Conservation (phyloP, 2,329 filamentous ascomycete species). For the Phoma sp. region DNA sequence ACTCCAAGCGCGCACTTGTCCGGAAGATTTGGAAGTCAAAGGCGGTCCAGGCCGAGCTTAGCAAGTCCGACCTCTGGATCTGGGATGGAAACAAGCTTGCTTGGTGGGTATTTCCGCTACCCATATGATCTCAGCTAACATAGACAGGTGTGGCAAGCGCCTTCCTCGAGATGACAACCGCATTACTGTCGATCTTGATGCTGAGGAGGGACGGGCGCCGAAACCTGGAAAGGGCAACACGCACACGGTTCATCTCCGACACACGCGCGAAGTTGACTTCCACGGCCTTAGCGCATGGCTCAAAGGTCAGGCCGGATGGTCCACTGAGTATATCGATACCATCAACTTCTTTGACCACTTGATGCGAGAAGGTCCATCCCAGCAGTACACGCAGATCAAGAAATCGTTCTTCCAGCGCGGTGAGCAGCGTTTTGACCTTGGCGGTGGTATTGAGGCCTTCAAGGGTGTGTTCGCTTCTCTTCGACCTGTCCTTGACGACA, state of each 20-base stretch:
- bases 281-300: constrained; percentile 70
- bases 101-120: constrained; percentile 63
- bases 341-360: constrained; percentile 93
- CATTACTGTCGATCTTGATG: constrained; percentile 74
- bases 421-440: constrained; percentile 59
- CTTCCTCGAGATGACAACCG: constrained; percentile 39
- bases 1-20: constrained; percentile 66
- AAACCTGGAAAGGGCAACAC: constrained; percentile 48
- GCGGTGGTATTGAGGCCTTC: constrained; percentile 73
- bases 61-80: constrained; percentile 64
- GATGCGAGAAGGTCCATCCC: constrained; percentile 77
- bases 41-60: constrained; percentile 62
- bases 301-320: constrained; percentile 56
- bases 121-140: constrained; percentile 14
- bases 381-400: constrained; percentile 73
- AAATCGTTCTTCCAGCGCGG: constrained; percentile 77
- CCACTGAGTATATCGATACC: constrained; percentile 71
- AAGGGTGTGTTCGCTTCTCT: constrained; percentile 91
- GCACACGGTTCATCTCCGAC: constrained; percentile 67
- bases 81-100: constrained; percentile 85
- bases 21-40: constrained; percentile 78
- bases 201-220: constrained; percentile 55
- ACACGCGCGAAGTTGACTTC: constrained; percentile 73
- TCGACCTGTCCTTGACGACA: constrained; percentile 67
- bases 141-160: constrained; percentile 31